These are phyloP conservation scores for Globisporangium irregulare DNA, from an alignment of 352 stramenopile species.

Conservation along the genomic window DNA sequence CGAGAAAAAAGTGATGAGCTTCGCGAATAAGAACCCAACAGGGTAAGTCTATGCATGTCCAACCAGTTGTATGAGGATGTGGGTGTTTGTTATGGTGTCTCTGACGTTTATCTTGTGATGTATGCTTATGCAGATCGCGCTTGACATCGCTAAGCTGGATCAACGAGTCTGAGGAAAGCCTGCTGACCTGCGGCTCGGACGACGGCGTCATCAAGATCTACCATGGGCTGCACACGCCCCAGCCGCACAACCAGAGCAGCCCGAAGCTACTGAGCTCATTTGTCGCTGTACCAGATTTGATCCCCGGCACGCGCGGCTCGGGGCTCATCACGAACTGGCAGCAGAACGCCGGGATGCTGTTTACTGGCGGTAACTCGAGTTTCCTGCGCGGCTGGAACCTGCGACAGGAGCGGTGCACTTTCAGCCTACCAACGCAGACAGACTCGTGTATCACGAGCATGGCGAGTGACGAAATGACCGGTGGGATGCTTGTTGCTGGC, in stretches of 20 bases:
- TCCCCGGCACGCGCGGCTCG: slow-evolving; percentile 86
- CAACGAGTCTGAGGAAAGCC: slow-evolving; percentile 92
- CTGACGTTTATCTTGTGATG: slow-evolving; percentile 7
- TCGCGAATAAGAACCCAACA: slow-evolving; percentile 81
- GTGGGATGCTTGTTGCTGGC: slow-evolving; percentile 87
- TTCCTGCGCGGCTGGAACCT: slow-evolving; percentile 95
- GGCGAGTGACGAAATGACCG: slow-evolving; percentile 67
- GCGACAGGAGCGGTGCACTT: slow-evolving; percentile 84
- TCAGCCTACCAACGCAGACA: slow-evolving; percentile 81
- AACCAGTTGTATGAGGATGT: not conserved
- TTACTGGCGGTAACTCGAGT: slow-evolving; percentile 91
- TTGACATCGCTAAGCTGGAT: slow-evolving; percentile 97
- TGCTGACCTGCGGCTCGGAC: slow-evolving; percentile 95
- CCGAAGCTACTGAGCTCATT: slow-evolving; percentile 92
- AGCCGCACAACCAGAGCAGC: slow-evolving; percentile 27
- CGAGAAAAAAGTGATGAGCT: slow-evolving; percentile 75
- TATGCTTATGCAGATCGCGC: slow-evolving; percentile 45
- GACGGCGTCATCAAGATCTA: slow-evolving; percentile 97
- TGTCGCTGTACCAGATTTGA: slow-evolving; percentile 90
- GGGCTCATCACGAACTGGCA: slow-evolving; percentile 97
- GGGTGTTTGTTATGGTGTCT: not conserved
- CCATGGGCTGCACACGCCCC: slow-evolving; percentile 74
- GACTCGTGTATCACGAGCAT: slow-evolving; percentile 92
- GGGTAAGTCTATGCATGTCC: slow-evolving; percentile 42
- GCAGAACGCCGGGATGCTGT: slow-evolving; percentile 87